Evolutionary conservation across 2,329 filamentous ascomycete species (phyloP).

Genomic region (Albophoma yamanashiensis): DNA sequence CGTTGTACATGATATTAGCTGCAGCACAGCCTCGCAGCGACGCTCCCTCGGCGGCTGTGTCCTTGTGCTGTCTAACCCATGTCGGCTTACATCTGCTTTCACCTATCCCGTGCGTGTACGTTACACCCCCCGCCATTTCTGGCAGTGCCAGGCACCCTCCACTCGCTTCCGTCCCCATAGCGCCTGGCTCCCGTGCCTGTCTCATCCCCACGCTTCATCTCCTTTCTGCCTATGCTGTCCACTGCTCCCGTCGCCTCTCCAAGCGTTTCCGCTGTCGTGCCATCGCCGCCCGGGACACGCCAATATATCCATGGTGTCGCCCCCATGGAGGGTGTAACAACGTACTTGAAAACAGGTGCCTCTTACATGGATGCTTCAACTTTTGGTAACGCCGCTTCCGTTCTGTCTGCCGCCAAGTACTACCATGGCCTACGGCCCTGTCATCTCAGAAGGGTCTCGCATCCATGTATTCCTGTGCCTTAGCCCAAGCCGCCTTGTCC

Average conservation of each 20-base stretch:
- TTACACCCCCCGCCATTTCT: not conserved
- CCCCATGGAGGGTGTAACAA: not conserved
- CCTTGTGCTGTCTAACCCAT: not conserved
- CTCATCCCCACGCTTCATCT: not conserved
- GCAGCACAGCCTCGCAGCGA: not conserved
- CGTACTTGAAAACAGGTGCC: not conserved
- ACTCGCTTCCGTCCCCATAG: not conserved
- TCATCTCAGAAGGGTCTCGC: constrained; percentile 26
- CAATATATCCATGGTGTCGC: not conserved
- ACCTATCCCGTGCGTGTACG: not conserved
- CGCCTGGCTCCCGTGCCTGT: not conserved
- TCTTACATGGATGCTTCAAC: not conserved
- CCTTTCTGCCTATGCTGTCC: constrained; percentile 2
- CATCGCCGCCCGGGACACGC: not conserved
- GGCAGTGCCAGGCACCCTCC: not conserved
- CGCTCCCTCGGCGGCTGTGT: not conserved
- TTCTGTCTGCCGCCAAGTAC: not conserved
- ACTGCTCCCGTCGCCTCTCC: not conserved
- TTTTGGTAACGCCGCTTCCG: not conserved
- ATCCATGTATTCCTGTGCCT: constrained; percentile 42
- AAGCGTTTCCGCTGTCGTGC: not conserved
- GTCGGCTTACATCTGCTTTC: not conserved
- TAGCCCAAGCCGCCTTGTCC: constrained; percentile 43
- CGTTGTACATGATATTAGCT: not conserved
- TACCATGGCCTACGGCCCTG: not conserved